A percentile compares a stretch with the other conserved stretches of the same genome.
phyloP scores from a whole-genome alignment of 352 stramenopile species.

The Thalassiosira allenii region DNA sequence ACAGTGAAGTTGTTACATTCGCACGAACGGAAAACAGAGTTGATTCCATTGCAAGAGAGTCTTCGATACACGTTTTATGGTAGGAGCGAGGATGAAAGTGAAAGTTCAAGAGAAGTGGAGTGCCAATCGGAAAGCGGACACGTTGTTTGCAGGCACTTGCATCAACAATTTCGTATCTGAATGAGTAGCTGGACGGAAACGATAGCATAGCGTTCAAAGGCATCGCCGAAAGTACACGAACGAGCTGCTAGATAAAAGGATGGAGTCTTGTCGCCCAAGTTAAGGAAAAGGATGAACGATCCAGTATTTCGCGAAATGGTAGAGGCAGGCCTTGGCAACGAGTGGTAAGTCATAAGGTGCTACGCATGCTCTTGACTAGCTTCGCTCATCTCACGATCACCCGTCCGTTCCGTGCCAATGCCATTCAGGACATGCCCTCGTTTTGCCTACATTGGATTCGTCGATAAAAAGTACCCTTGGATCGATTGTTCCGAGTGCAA shows the following conservation, averaged over 20 bases:
- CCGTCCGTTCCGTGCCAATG: neutral
- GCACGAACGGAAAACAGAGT: too few relatives aligned
- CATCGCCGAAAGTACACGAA: slow-evolving; percentile 26
- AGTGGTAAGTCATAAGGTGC: slow-evolving; percentile 13
- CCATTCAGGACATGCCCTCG: slow-evolving; percentile 24
- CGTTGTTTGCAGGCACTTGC: slow-evolving; percentile 33
- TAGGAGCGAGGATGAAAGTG: too few relatives aligned
- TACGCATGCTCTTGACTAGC: neutral
- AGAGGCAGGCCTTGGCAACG: slow-evolving; percentile 7
- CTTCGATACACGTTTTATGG: too few relatives aligned
- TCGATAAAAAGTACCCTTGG: slow-evolving; percentile 15
- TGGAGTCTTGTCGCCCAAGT: slow-evolving; percentile 16
- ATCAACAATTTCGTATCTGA: slow-evolving; percentile 34
- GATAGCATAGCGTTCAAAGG: slow-evolving; percentile 34
- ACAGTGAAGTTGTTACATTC: too few relatives aligned
- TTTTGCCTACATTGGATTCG: slow-evolving; percentile 34
- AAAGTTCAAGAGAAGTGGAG: too few relatives aligned
- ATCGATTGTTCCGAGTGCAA: slow-evolving; percentile 30
- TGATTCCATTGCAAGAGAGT: too few relatives aligned
- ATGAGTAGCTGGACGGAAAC: slow-evolving; percentile 37
- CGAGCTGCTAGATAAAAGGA: slow-evolving; percentile 22
- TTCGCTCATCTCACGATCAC: neutral
- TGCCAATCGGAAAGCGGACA: slow-evolving; percentile 18
- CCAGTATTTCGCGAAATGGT: slow-evolving; percentile 15
- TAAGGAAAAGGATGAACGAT: slow-evolving; percentile 35